Conservation (phyloP, 148 eudicot genomes). For the Nepenthes gracilis region DNA sequence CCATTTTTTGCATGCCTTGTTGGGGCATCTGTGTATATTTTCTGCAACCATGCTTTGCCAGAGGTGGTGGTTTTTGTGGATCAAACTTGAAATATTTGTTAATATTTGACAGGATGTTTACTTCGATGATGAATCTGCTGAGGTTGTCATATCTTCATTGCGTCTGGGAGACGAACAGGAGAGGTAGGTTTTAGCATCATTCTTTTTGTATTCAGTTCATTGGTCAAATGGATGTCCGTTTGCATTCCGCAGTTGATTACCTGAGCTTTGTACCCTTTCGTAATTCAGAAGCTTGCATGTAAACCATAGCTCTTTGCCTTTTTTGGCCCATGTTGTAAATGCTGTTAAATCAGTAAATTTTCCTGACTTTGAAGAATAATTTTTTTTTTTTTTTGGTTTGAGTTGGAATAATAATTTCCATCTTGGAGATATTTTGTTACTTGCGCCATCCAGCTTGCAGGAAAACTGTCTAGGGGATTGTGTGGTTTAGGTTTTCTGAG, state of each 20-base stretch:
- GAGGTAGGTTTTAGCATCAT: conserved; percentile 25
- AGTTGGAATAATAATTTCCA: neutral
- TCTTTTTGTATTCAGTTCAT: neutral
- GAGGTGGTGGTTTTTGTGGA: neutral
- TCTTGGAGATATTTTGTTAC: no score
- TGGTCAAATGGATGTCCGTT: neutral
- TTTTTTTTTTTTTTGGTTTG: no score
- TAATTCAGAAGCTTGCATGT: no score
- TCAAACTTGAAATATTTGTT: neutral
- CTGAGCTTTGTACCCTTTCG: no score
- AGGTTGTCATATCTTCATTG: conserved; percentile 92
- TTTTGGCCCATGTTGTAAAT: no score
- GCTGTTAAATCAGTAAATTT: no score
- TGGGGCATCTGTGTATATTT: neutral
- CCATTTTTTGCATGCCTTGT: neutral
- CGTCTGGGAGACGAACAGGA: conserved; percentile 84
- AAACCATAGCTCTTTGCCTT: no score
- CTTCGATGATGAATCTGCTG: conserved; percentile 97
- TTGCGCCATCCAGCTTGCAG: no score
- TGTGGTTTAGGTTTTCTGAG: no score
- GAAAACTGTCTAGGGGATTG: no score
- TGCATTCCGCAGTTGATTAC: neutral
- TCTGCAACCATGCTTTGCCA: neutral
- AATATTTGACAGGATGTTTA: conserved; percentile 66
- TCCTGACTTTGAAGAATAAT: no score